Evolutionary conservation across 257 asterid genomes (phyloP), one percentile per base, ranked within the genome.

Genomic region (Verbena officinalis): DNA sequence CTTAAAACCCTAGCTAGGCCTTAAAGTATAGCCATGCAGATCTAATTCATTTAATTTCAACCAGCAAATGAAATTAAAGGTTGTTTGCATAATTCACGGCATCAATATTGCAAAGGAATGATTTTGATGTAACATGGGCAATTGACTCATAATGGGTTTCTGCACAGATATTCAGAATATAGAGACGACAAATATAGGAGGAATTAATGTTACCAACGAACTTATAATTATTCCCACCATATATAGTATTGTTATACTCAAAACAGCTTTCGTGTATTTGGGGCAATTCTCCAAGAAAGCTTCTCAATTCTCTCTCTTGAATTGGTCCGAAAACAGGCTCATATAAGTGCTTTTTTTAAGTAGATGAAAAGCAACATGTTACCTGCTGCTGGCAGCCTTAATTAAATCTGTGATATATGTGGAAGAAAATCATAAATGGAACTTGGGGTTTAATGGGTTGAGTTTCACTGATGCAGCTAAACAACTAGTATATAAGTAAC

Each of bases 81-180:
- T 77, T 68, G 54, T n/a, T 69, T 68, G 85, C 86, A 73, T 63
- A 68, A 40, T 73, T 52, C 81, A 46, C 79, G 83, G 81, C 67
- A 51, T 49, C 33, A 23, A 36, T 55, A 67, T 68, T 55, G 68
- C 55, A 53, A 61, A 55, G 52, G 71, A 61, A 34, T 54, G 48
- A 27, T 50, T 46, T 70, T 57, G 84, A 84, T 75, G 74, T 67
- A 79, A 81, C 84, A 75, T 73, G 73, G 56, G 73, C 33, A 2
- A 71, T 73, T 64, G 73, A 52, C 81, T 63, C 71, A 64, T 70
- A 59, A 77, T 66, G 75, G 64, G n/a, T 65, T 49, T 27, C 34
- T 55, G 44, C 46, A 64, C 69, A 61, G 53, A 52, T 62, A 67
- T 59, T 64, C 57, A 75, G 64, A 68, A 73, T 23, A 53, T 62